Conservation (phyloP, 768 basidiomycete species). For the Leccinellum luteum region DNA sequence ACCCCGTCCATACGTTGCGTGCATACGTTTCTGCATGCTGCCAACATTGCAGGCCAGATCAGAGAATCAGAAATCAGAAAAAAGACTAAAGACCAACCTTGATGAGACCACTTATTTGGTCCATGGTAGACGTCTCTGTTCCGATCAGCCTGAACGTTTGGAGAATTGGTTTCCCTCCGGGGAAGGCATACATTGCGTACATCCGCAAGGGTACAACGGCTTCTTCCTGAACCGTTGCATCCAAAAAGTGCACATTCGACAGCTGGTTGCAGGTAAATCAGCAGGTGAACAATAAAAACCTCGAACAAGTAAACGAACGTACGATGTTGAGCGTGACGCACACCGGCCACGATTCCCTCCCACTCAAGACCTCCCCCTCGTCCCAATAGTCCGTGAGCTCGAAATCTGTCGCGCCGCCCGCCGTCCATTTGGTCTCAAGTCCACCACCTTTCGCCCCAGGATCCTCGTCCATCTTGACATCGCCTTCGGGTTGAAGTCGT, state of each 20-base stretch:
- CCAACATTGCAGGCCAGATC: slow-evolving; percentile 45
- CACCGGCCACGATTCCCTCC: slow-evolving; percentile 69
- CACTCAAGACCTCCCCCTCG: slow-evolving; percentile 66
- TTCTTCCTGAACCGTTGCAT: slow-evolving; percentile 73
- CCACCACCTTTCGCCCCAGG: slow-evolving; percentile 45
- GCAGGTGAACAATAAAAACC: not conserved
- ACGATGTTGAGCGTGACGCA: slow-evolving; percentile 79
- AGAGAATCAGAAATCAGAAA: not conserved
- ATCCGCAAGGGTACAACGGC: slow-evolving; percentile 60
- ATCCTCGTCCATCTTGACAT: slow-evolving; percentile 44
- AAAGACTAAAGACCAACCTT: slow-evolving; percentile 40
- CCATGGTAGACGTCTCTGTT: slow-evolving; percentile 50
- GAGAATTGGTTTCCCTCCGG: slow-evolving; percentile 38
- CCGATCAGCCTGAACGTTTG: slow-evolving; percentile 69
- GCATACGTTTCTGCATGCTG: slow-evolving; percentile 72
- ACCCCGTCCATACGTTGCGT: slow-evolving; percentile 47
- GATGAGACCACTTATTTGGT: slow-evolving; percentile 49
- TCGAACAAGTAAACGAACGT: slow-evolving; percentile 27
- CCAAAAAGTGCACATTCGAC: slow-evolving; percentile 63
- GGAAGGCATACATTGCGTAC: slow-evolving; percentile 64
- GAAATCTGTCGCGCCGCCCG: slow-evolving; percentile 65
- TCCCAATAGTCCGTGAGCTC: slow-evolving; percentile 89
- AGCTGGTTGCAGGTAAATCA: slow-evolving; percentile 37
- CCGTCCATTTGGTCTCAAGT: slow-evolving; percentile 50
- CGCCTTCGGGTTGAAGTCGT: slow-evolving; percentile 24